Evolutionary conservation across 768 basidiomycete species (phyloP).

Genomic region (Gymnopilus junonius): DNA sequence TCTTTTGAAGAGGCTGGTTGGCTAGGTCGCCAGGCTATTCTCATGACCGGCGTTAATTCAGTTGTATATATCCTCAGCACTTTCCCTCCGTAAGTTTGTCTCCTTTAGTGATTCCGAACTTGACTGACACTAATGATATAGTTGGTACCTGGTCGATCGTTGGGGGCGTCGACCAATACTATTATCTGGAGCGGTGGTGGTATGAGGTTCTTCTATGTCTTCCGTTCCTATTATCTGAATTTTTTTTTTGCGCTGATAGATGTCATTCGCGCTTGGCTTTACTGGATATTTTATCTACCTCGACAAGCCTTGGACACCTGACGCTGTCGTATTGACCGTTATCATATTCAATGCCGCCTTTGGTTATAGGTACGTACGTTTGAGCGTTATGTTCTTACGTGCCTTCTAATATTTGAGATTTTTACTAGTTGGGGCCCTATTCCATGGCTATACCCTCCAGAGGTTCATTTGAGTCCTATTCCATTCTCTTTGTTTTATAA

Average conservation of each 20-base stretch:
- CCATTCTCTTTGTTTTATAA: conserved; percentile 1
- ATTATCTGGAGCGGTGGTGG: conserved; percentile 78
- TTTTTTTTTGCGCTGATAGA: conserved; percentile 49
- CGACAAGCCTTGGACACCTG: conserved; percentile 82
- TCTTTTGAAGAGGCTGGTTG: conserved; percentile 84
- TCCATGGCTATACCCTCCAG: conserved; percentile 87
- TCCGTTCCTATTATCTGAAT: neutral
- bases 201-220: conserved; percentile 43
- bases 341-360: conserved; percentile 94
- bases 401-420: neutral
- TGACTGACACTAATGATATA: conserved; percentile 42
- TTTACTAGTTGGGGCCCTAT: conserved; percentile 77
- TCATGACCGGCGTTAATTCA: conserved; percentile 96
- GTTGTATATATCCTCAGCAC: conserved; percentile 81
- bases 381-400: neutral
- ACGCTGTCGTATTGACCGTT: conserved; percentile 86
- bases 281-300: conserved; percentile 96
- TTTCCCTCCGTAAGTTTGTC: conserved; percentile 69
- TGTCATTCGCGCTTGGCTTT: conserved; percentile 77
- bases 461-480: conserved; percentile 45
- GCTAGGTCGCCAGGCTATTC: conserved; percentile 89
- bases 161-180: conserved; percentile 90
- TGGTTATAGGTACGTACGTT: conserved; percentile 69
- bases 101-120: neutral
- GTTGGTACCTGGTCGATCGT: conserved; percentile 93